Conservation (phyloP, 495 filamentous ascomycete genomes). For the Parathielavia appendiculata region DNA sequence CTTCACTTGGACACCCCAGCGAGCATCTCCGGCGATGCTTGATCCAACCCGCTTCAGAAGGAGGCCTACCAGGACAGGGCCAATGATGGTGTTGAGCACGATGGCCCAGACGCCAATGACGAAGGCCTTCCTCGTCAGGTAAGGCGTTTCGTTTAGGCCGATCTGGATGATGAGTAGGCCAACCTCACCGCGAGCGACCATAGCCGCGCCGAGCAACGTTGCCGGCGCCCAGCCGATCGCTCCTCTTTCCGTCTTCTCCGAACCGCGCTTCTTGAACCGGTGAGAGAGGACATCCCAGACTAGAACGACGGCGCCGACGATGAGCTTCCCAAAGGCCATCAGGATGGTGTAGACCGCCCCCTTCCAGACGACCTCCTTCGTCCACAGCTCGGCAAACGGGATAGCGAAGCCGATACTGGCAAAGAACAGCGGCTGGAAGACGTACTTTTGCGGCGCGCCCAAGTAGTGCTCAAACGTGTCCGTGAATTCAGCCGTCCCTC, state of each 20-base stretch:
- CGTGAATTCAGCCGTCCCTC: conserved; percentile 26
- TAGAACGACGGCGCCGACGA: conserved; percentile 59
- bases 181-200: conserved; percentile 75
- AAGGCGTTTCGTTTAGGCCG: conserved; percentile 38
- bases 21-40: conserved; percentile 15
- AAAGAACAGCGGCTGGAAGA: conserved; percentile 74
- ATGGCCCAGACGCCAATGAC: conserved; percentile 71
- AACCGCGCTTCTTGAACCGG: neutral
- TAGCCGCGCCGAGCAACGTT: conserved; percentile 39
- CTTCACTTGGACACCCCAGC: conserved; percentile 25
- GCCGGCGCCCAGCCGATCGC: conserved; percentile 31
- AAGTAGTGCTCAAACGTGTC: conserved; percentile 56
- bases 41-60: conserved; percentile 44
- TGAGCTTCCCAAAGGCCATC: conserved; percentile 61
- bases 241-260: neutral
- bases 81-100: conserved; percentile 67
- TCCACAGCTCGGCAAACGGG: conserved; percentile 66
- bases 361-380: conserved; percentile 58
- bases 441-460: conserved; percentile 40
- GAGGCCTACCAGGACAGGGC: conserved; percentile 62
- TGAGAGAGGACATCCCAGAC: conserved; percentile 27
- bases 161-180: conserved; percentile 72
- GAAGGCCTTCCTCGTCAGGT: conserved; percentile 41
- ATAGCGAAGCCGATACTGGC: conserved; percentile 77
- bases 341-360: conserved; percentile 65